phyloP scores from a whole-genome alignment of 73 alveolate species.

The Paraurostyla sp. region DNA sequence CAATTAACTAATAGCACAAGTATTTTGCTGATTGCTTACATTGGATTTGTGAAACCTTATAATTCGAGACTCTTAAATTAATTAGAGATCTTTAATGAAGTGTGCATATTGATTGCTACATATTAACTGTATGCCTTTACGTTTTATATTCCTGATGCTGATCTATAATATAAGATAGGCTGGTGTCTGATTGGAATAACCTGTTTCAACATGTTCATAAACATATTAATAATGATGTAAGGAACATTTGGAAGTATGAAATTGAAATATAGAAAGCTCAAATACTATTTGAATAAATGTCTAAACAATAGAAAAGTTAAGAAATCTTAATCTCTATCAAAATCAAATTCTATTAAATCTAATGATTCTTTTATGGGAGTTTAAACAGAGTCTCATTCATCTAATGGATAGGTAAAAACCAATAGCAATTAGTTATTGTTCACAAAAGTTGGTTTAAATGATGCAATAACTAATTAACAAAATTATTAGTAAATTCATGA shows the following conservation, averaged over 20 bases:
- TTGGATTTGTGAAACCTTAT: constrained; percentile 1
- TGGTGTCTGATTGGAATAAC: constrained; percentile 33
- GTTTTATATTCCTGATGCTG: neutral
- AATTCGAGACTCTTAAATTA: neutral
- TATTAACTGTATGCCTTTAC: constrained; percentile 13
- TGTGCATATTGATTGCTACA: neutral
- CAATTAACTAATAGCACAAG: neutral
- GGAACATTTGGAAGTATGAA: neutral
- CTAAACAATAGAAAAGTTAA: too few species aligned
- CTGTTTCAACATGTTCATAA: neutral
- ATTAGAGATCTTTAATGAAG: constrained; percentile 33
- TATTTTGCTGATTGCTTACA: neutral
- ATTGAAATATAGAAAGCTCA: too few species aligned
- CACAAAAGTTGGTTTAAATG: too few species aligned
- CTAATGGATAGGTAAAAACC: too few species aligned
- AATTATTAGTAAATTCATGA: too few species aligned
- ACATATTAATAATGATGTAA: constrained; percentile 3
- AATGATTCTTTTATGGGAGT: too few species aligned
- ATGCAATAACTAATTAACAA: too few species aligned
- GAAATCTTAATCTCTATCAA: too few species aligned
- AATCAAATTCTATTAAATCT: too few species aligned
- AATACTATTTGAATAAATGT: too few species aligned
- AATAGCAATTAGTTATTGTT: too few species aligned
- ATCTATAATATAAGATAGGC: neutral
- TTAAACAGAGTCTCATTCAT: too few species aligned